These are phyloP conservation scores for Fusarium sp. DNA, from an alignment of 2,329 filamentous ascomycete genomes.

Conservation along the genomic window DNA sequence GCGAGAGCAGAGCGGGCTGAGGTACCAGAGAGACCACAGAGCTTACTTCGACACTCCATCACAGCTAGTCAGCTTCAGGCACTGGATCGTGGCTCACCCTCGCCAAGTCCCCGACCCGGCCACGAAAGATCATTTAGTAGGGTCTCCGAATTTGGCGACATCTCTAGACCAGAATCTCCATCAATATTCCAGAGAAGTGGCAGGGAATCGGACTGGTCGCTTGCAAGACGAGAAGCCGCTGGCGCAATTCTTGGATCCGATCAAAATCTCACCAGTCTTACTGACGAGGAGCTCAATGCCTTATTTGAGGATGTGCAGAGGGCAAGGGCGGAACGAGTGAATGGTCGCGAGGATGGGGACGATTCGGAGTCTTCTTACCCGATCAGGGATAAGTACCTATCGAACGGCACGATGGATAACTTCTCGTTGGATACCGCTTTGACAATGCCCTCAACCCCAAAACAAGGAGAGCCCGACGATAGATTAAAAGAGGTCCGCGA, in stretches of 20 bases:
- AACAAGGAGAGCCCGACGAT: constrained; percentile 79
- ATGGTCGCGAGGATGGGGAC: constrained; percentile 81
- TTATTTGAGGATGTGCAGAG: constrained; percentile 94
- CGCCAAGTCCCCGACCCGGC: constrained; percentile 70
- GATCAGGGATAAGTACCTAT: constrained; percentile 93
- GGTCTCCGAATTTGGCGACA: constrained; percentile 79
- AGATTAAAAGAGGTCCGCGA: constrained; percentile 79
- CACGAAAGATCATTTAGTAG: constrained; percentile 87
- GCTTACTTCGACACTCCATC: constrained; percentile 84
- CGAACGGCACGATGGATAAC: constrained; percentile 92
- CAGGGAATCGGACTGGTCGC: constrained; percentile 92
- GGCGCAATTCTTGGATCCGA: constrained; percentile 89
- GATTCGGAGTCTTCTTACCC: constrained; percentile 94
- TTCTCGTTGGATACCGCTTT: constrained; percentile 94
- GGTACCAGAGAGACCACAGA: constrained; percentile 66
- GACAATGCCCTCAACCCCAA: constrained; percentile 94
- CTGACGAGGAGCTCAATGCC: constrained; percentile 92
- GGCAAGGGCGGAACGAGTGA: constrained; percentile 80
- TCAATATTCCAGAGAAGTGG: constrained; percentile 71
- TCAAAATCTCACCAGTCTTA: constrained; percentile 89
- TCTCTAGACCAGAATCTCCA: constrained; percentile 81
- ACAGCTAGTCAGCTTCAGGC: constrained; percentile 69
- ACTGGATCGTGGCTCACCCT: constrained; percentile 66
- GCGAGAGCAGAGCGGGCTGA: constrained; percentile 92
- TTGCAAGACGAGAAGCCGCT: constrained; percentile 92